Percentiles rank a stretch among this genome's conserved stretches.
These are phyloP conservation scores for Massospora cicadina DNA, from an alignment of 371 early-diverging fungal genomes.

Conservation along the genomic window DNA sequence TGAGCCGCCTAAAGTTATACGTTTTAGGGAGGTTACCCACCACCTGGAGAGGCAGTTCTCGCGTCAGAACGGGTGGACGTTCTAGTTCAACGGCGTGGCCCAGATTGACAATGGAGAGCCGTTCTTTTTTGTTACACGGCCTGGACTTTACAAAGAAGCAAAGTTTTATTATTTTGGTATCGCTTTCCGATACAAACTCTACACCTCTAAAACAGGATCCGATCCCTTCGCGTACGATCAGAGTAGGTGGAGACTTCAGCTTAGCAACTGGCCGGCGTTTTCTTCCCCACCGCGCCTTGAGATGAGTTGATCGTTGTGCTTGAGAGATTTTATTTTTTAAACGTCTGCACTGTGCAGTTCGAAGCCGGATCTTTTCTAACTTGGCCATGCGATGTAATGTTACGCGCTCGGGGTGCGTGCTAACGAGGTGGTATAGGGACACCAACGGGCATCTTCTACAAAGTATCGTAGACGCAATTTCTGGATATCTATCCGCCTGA, in stretches of 20 bases:
- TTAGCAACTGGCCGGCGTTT: not conserved
- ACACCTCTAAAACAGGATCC: not conserved
- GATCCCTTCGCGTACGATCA: not conserved
- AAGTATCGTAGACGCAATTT: not conserved
- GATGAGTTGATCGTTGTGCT: not conserved
- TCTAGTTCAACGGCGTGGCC: not conserved
- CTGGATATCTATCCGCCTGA: not conserved
- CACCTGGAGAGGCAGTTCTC: not conserved
- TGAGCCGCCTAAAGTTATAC: not conserved
- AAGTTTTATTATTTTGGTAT: not conserved
- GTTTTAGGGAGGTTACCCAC: not conserved
- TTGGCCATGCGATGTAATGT: not conserved
- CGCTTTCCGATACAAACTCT: not conserved
- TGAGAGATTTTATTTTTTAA: not conserved
- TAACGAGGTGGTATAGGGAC: not conserved
- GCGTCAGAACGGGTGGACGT: not conserved
- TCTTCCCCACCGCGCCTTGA: not conserved
- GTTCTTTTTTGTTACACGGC: not conserved
- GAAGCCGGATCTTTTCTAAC: not conserved
- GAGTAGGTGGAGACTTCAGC: not conserved
- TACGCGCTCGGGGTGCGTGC: not conserved
- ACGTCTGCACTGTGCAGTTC: not conserved
- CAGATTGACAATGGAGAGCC: not conserved
- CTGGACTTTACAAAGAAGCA: not conserved
- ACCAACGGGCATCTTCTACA: slow-evolving; percentile 1